phyloP scores from a whole-genome alignment of 768 basidiomycete species.

The Boletellus ananas region DNA sequence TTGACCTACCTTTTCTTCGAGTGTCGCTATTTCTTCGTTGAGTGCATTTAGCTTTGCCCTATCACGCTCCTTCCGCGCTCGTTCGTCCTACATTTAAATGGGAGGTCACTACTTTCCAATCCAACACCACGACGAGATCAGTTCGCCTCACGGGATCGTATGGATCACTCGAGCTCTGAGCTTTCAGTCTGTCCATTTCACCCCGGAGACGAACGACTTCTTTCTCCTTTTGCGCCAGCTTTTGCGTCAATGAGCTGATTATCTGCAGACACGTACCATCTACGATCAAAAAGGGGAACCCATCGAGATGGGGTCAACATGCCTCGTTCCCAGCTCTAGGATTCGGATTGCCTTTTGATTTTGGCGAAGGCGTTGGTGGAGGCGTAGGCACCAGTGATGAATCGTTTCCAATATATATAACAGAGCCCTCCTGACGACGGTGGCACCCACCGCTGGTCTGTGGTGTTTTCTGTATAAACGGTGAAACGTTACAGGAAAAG shows the following conservation, averaged over 20 bases:
- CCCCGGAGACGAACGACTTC: constrained; percentile 71
- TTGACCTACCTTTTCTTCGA: constrained; percentile 60
- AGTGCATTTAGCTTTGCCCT: constrained; percentile 66
- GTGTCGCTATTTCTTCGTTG: constrained; percentile 68
- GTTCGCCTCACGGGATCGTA: constrained; percentile 56
- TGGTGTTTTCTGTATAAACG: constrained; percentile 6
- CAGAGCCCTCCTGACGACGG: constrained; percentile 17
- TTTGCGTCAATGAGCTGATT: constrained; percentile 71
- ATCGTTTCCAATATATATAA: constrained; percentile 12
- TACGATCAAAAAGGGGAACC: background rate
- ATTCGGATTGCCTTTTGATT: constrained; percentile 35
- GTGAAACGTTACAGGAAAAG: background rate
- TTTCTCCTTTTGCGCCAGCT: constrained; percentile 81
- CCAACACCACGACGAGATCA: background rate
- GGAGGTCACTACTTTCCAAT: background rate
- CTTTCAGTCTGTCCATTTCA: constrained; percentile 62
- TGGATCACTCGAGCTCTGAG: constrained; percentile 52
- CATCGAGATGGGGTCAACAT: constrained; percentile 4
- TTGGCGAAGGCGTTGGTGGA: constrained; percentile 17
- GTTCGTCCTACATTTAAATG: constrained; percentile 53
- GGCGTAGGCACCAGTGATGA: background rate
- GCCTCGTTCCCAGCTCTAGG: constrained; percentile 60
- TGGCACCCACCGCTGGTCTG: background rate
- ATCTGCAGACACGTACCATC: constrained; percentile 35
- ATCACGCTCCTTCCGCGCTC: constrained; percentile 72